Percentiles rank a stretch among this genome's conserved stretches.
phyloP scores from a whole-genome alignment of 1,139 yeast genomes.

The Blastobotrys serpentis region DNA sequence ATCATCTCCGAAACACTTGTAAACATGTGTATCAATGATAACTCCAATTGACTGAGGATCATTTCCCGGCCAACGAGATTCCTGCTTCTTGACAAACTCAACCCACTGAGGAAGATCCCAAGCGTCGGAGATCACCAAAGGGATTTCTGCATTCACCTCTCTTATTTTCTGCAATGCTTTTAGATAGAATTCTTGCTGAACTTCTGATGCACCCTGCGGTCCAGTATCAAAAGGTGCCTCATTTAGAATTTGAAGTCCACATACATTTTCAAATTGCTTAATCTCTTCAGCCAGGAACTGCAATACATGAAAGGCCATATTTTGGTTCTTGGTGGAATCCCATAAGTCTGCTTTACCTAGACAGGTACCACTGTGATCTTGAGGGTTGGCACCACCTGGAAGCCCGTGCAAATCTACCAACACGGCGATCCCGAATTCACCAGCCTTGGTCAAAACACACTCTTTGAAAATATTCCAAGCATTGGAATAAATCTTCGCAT shows the following conservation, averaged over 20 bases:
- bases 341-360: slow-evolving; percentile 63
- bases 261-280: slow-evolving; percentile 58
- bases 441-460: slow-evolving; percentile 56
- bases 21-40: slow-evolving; percentile 79
- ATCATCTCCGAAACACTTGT: slow-evolving; percentile 76
- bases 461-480: slow-evolving; percentile 66
- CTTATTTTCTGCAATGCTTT: slow-evolving; percentile 66
- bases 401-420: slow-evolving; percentile 84
- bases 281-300: slow-evolving; percentile 65
- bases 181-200: slow-evolving; percentile 63
- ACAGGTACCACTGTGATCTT: slow-evolving; percentile 76
- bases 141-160: slow-evolving; percentile 53
- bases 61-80: slow-evolving; percentile 26
- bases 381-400: slow-evolving; percentile 90
- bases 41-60: slow-evolving; percentile 48
- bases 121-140: slow-evolving; percentile 84
- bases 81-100: slow-evolving; percentile 55
- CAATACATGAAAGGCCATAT: slow-evolving; percentile 51
- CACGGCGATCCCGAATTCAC: slow-evolving; percentile 59
- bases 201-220: slow-evolving; percentile 38
- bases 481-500: slow-evolving; percentile 56
- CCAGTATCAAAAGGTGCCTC: slow-evolving; percentile 68
- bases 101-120: slow-evolving; percentile 90
- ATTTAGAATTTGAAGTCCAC: slow-evolving; percentile 81
- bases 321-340: slow-evolving; percentile 47